Base-by-base conservation (phyloP, 345 rosid genomes). In the Citrus medica region DNA sequence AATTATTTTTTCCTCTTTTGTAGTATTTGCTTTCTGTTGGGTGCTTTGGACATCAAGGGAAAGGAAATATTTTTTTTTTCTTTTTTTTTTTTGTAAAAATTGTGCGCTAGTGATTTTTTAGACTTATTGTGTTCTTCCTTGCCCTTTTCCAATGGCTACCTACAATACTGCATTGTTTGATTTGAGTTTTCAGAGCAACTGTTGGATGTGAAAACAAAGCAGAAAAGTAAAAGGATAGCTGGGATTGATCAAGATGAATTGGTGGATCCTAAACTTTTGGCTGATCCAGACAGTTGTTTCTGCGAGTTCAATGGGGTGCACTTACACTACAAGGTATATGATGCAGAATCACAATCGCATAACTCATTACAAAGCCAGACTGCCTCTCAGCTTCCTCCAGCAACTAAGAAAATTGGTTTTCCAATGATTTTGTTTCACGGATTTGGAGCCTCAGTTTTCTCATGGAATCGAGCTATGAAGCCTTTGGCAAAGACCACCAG, bases 401-500 rank as follows among this genome's bases (percentile, higher is more conserved):
- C 53, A 73, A 66, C 77, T 10, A 72, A 14, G 66, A 83, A 82
- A 81, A 12, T 83, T 60, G 79, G 81, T 24, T 79, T 89, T 40
- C 98, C 98, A 1, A 83, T 92, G 89, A 88, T 95, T 77, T 85
- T 95, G 25, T 82, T 95, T 38, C 99, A 93, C 30, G 99, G 98
- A 6, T 95, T 95, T 72, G 99, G 99, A 55, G 99, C 99, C 76
- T 95, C 99, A 53, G 87, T 90, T 58, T 95, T 86, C 87, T 93
- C 98, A 2, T 95, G 98, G 99, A 83, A 80, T 81, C 85, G 85
- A 76, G 94, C 81, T 65, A 90, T 92, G 93, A 91, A 90, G 86
- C 93, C 84, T 35, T 81, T 95, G 77, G 93, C 92, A 7, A 82
- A 86, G 35, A 74, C 86, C 74, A 83, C 87, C 55, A 80, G 91